Evolutionary conservation across 192 early-diverging fungal species (phyloP), one percentile per base, ranked within the genome.

Genomic region (Coemansia sp.): DNA sequence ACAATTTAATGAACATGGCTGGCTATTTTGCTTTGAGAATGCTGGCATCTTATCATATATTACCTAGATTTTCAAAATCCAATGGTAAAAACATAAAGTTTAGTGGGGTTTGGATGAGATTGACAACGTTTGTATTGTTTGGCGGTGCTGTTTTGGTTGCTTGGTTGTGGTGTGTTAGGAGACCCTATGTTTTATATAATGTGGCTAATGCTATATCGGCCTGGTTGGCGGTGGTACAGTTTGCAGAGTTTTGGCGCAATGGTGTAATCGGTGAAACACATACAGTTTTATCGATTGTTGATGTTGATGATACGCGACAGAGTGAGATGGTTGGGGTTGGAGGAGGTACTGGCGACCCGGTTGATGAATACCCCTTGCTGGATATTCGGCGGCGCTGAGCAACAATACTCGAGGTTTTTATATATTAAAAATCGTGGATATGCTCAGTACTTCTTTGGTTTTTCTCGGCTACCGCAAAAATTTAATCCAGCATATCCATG

Each of bases 181-280:
- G 78, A n/a, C 84, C 82, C 18, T 81, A 82, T 61, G 65, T 70
- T 13, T 53, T 85, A 36, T 87, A 83, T 61, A 61, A 58, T 22
- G 45, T 82, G 19, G 72, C 75, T 18, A 78, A 82, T 33, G 58
- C 50, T 15, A 46, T 64, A 9, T 75, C 72, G 5, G 65, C 65
- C 14, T 67, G 64, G 64, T 43, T 75, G 50, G 64, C 65, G 15
- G 33, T 56, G 9, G 45, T 75, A 15, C 72, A 75, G 47, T 52
- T 64, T 53, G 38, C 55, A 3, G 58, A 58, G 14, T 51, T 57
- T 23, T 45, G 34, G 41, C 9, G 41, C 40, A 13, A 17, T 41
- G 8, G 33, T 3, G 30, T 22, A 19, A 37, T 4, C 11, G 17
- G 29, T 17, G 34, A 25, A 60, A 24, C 48, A n/a, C n/a, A n/a